Percentiles rank a stretch among this genome's conserved stretches.
These are phyloP conservation scores for Neurospora sp. DNA, from an alignment of 495 filamentous ascomycete species.

Conservation along the genomic window DNA sequence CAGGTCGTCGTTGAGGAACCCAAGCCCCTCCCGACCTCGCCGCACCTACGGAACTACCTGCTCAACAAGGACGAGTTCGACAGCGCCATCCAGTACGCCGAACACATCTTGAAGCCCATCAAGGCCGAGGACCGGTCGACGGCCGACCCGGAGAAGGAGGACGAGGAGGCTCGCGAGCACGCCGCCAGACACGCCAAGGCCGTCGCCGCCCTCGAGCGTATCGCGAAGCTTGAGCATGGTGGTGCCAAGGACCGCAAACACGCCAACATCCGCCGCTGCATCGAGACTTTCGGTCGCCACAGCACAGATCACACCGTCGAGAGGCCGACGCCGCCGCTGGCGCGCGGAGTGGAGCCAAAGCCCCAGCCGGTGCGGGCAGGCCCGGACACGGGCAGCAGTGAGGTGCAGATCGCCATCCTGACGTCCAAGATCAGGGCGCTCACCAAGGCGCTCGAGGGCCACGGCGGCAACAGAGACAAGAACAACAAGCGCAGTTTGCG, in stretches of 20 bases:
- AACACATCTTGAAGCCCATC: slow-evolving; percentile 50
- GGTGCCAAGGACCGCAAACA: slow-evolving; percentile 65
- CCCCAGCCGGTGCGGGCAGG: slow-evolving; percentile 62
- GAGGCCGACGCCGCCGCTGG: slow-evolving; percentile 38
- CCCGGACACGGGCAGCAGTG: slow-evolving; percentile 81
- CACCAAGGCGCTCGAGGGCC: slow-evolving; percentile 47
- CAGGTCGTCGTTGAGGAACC: slow-evolving; percentile 20
- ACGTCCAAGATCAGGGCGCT: slow-evolving; percentile 87
- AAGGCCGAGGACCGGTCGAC: slow-evolving; percentile 21
- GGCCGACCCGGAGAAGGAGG: slow-evolving; percentile 39
- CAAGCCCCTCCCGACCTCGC: slow-evolving; percentile 30
- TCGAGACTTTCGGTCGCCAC: slow-evolving; percentile 84
- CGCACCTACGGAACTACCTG: slow-evolving; percentile 60
- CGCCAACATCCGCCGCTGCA: slow-evolving; percentile 70
- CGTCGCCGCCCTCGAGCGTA: slow-evolving; percentile 59
- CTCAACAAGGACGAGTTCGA: slow-evolving; percentile 55
- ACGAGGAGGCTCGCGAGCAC: slow-evolving; percentile 24
- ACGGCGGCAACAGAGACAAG: slow-evolving; percentile 60
- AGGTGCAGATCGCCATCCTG: slow-evolving; percentile 96
- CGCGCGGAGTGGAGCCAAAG: slow-evolving; percentile 25
- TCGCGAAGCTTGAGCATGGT: slow-evolving; percentile 63
- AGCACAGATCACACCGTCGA: slow-evolving; percentile 61
- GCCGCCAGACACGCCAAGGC: slow-evolving; percentile 42
- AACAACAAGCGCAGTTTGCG: slow-evolving; percentile 86
- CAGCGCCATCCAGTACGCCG: slow-evolving; percentile 51